phyloP scores from a whole-genome alignment of 2,329 filamentous ascomycete species.

The Zopfia rhizophila region DNA sequence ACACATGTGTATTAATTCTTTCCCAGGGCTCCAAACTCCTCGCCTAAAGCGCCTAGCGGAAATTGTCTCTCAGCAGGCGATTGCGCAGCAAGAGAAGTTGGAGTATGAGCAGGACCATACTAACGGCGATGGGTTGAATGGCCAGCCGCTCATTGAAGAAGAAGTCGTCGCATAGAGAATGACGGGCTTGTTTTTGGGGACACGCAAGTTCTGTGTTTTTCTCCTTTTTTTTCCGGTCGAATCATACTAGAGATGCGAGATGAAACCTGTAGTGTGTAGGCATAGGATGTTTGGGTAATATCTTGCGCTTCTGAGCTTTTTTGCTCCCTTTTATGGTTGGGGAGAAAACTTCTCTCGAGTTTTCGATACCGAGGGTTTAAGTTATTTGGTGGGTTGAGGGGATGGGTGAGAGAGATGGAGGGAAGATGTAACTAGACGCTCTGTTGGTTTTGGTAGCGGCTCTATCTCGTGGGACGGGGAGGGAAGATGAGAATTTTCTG shows the following conservation, averaged over 20 bases:
- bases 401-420: too few species aligned
- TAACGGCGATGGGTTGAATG: conserved; percentile 36
- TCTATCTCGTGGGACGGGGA: conserved; percentile 3
- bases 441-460: conserved; percentile 9
- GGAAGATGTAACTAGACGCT: too few species aligned
- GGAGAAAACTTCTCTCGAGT: too few species aligned
- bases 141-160: conserved; percentile 35
- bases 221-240: neutral
- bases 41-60: conserved; percentile 95
- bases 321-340: too few species aligned
- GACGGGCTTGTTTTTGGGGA: neutral
- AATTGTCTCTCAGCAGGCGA: conserved; percentile 95
- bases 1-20: too few species aligned
- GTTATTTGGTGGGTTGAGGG: too few species aligned
- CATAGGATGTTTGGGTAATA: conserved; percentile 30
- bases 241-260: conserved; percentile 8
- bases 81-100: conserved; percentile 91
- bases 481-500: conserved; percentile 13
- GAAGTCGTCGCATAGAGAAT: conserved; percentile 22
- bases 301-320: conserved; percentile 22
- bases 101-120: conserved; percentile 59
- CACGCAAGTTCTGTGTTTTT: neutral
- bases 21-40: conserved; percentile 89
- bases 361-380: too few species aligned
- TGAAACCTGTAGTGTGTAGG: conserved; percentile 15